Evolutionary conservation across 495 filamentous ascomycete species (phyloP).

Genomic region (Podospora pseudocomata): DNA sequence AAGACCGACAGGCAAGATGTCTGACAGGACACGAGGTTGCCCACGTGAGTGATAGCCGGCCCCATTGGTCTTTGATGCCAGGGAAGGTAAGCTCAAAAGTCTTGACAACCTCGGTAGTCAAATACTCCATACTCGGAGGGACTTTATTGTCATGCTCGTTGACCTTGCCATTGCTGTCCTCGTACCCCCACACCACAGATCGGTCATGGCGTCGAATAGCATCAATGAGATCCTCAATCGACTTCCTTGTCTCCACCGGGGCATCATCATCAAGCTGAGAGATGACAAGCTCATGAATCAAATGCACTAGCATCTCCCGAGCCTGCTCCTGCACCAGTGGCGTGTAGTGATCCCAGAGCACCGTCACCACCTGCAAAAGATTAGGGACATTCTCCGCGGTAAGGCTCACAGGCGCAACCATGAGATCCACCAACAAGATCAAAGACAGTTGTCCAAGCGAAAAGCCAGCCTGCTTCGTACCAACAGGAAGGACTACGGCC

Average conservation of each 20-base stretch:
- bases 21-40: slow-evolving; percentile 95
- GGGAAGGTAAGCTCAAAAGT: slow-evolving; percentile 83
- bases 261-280: slow-evolving; percentile 78
- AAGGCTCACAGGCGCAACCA: slow-evolving; percentile 85
- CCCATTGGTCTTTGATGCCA: slow-evolving; percentile 86
- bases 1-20: slow-evolving; percentile 92
- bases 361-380: slow-evolving; percentile 83
- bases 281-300: slow-evolving; percentile 94
- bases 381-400: slow-evolving; percentile 72
- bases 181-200: slow-evolving; percentile 87
- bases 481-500: slow-evolving; percentile 71
- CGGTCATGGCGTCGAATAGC: slow-evolving; percentile 81
- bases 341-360: slow-evolving; percentile 95
- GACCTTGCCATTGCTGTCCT: slow-evolving; percentile 79
- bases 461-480: slow-evolving; percentile 85
- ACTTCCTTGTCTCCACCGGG: slow-evolving; percentile 59
- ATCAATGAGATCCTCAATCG: slow-evolving; percentile 87
- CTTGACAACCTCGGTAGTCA: slow-evolving; percentile 74
- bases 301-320: slow-evolving; percentile 94
- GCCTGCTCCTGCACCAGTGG: slow-evolving; percentile 95
- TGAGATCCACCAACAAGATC: slow-evolving; percentile 91
- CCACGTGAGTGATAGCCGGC: slow-evolving; percentile 84
- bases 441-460: slow-evolving; percentile 90
- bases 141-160: slow-evolving; percentile 71
- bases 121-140: slow-evolving; percentile 78